Base-by-base conservation (phyloP, 2,329 filamentous ascomycete genomes). In the Sporothrix curviconia region DNA sequence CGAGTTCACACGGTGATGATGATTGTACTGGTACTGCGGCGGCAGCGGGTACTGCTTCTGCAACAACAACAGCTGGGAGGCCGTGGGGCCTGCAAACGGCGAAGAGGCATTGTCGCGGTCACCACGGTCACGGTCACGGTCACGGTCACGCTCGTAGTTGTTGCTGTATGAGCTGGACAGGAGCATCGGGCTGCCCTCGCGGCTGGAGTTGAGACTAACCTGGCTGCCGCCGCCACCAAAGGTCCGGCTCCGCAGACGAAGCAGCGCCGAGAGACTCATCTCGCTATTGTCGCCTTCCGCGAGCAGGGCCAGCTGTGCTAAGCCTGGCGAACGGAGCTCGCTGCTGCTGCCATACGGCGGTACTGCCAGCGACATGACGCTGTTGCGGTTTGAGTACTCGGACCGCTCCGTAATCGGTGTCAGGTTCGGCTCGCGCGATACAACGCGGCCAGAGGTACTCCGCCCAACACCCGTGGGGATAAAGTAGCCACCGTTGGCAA, bases 371-470 rank as follows among this genome's bases (percentile, higher is more conserved):
- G 87, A 90, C 75, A 95, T 89, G 59, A 95, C 83, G 1, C 89
- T 95, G 68, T 96, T 97, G 44, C 94, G 84, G 59, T 95, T 96
- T 42, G 90, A 96, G 76, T 95, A 96, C 71, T 99, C 94, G 59
- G 90, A 95, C 12, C 92, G 83, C 70, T 97, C 94, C 0, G 92
- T 97, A 65, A 99, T 97, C 6, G 94, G 94, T 1, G 94, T 97
- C 49, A 99, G 75, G 65, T 94, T 96, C 1, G 94, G 92, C 68
- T 96, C 92, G 40, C 87, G 83, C 19, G 89, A 88, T 30, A 86
- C 83, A 53, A 85, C 78, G 14, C 85, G 83, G 19, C 89, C 91
- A 62, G 88, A 94, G 56, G 83, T 83, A 61, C 79, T 86, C 36
- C 90, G 83, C 58, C 85, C 80, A 15, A 86, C 72, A 1, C 32